These are phyloP conservation scores for Phytopythium vexans DNA, from an alignment of 352 stramenopile genomes.

Conservation along the genomic window DNA sequence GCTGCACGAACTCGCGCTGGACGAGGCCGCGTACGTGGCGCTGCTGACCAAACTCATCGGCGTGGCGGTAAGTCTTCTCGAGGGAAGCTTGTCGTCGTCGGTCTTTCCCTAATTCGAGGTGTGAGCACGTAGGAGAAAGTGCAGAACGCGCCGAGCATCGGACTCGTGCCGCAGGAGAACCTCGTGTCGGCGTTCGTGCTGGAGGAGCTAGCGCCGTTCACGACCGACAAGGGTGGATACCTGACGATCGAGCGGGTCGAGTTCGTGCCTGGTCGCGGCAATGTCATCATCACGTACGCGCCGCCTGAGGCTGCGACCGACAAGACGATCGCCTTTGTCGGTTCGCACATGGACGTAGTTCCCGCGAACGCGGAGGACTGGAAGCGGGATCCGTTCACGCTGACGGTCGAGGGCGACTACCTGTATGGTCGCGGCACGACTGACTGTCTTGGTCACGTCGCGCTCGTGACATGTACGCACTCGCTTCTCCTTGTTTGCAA, in stretches of 20 bases:
- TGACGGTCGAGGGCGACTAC: slow-evolving; percentile 87
- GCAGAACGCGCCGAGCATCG: slow-evolving; percentile 50
- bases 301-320: slow-evolving; percentile 45
- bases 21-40: slow-evolving; percentile 60
- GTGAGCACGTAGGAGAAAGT: neutral
- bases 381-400: slow-evolving; percentile 84
- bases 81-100: too few species aligned
- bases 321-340: slow-evolving; percentile 84
- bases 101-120: too few species aligned
- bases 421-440: slow-evolving; percentile 90
- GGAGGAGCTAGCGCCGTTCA: slow-evolving; percentile 72
- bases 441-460: slow-evolving; percentile 90
- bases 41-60: slow-evolving; percentile 79
- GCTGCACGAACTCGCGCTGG: slow-evolving; percentile 34
- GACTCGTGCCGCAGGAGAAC: slow-evolving; percentile 83
- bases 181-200: slow-evolving; percentile 85
- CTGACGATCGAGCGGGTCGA: slow-evolving; percentile 70
- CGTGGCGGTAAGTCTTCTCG: slow-evolving; percentile 31
- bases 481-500: neutral
- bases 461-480: slow-evolving; percentile 71
- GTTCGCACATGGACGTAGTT: slow-evolving; percentile 91
- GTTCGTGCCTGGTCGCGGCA: slow-evolving; percentile 79
- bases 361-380: slow-evolving; percentile 87
- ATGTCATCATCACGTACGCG: slow-evolving; percentile 90
- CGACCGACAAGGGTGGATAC: slow-evolving; percentile 67